These are phyloP conservation scores for Homolaphlyctis polyrhiza DNA, from an alignment of 371 early-diverging fungal species.

Conservation along the genomic window DNA sequence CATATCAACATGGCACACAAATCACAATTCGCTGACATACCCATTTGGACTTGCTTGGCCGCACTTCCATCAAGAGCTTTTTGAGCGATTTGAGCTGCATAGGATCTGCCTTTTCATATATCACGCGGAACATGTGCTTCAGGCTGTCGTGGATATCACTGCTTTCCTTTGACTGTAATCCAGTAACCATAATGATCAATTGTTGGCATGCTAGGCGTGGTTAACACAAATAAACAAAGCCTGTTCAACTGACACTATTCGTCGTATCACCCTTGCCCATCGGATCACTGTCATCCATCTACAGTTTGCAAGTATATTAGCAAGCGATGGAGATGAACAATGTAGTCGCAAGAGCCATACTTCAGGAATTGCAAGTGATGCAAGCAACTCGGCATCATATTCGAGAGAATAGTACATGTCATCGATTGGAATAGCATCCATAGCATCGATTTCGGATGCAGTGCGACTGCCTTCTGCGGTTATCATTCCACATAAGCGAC, in stretches of 20 bases:
- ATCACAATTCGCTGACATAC: slow-evolving; percentile 23
- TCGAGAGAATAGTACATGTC: slow-evolving; percentile 78
- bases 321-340: too few species aligned
- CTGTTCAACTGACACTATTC: too few species aligned
- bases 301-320: too few species aligned
- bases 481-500: too few species aligned
- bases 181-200: background rate
- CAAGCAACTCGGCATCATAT: slow-evolving; percentile 60
- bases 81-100: slow-evolving; percentile 54
- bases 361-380: slow-evolving; percentile 4
- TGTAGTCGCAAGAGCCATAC: too few species aligned
- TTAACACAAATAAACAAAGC: too few species aligned
- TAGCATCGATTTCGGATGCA: too few species aligned
- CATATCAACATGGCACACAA: background rate
- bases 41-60: slow-evolving; percentile 88
- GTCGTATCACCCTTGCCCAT: too few species aligned
- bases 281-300: too few species aligned
- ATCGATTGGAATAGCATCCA: slow-evolving; percentile 46
- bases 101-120: slow-evolving; percentile 52
- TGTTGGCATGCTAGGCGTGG: background rate
- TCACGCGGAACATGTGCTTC: slow-evolving; percentile 69
- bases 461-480: too few species aligned
- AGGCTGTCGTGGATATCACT: slow-evolving; percentile 7
- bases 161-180: background rate
- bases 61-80: slow-evolving; percentile 73